Base-by-base conservation (phyloP, 2,329 filamentous ascomycete genomes). In the Ophiostoma sp. region DNA sequence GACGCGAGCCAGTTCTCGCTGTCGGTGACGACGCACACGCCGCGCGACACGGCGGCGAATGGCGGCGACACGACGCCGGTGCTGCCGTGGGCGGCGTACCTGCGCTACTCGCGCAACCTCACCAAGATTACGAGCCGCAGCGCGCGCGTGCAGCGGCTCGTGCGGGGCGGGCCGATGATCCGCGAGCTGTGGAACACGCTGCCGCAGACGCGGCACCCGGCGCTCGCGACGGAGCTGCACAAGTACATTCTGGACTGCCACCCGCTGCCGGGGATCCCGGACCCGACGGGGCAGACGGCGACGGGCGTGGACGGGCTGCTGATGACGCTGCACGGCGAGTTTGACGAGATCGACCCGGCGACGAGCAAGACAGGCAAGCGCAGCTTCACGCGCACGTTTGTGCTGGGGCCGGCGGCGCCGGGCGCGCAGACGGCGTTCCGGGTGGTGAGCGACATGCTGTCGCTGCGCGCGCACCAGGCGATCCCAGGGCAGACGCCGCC, bases 171-270 rank as follows among this genome's bases (percentile, higher is more conserved):
- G 4, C 82, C 86, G 58, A 81, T 84, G 60, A 93, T 96, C 69
- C 81, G 83, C 66, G 83, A 88, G 68, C 76, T 87, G 18, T 96
- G 92, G 89, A 84, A 84, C 67, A 79, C 80, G 3, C 81, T 97
- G 3, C 93, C 93, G 0, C 79, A 81, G 55, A 94, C 92, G 8
- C 85, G 84, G 62, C 93, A 97, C 75, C 89, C 92, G 1, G 84
- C 89, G 74, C 84, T 96, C 71, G 81, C 83, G 65, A 79, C 84
- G 0, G 85, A 91, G 64, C 79, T 87, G 12, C 82, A 85, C 74
- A 90, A 93, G 73, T 96, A 92, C 83, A 85, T 92, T 66, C 87
- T 96, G 75, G 92, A 96, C 77, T 93, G 91, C 72, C 89, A 92
- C 73, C 84, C 89, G 16, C 81, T 93, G 45, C 85, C 88, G 1